Evolutionary conservation across 73 alveolate genomes (phyloP).

Genomic region (Paramecium sonneborni): DNA sequence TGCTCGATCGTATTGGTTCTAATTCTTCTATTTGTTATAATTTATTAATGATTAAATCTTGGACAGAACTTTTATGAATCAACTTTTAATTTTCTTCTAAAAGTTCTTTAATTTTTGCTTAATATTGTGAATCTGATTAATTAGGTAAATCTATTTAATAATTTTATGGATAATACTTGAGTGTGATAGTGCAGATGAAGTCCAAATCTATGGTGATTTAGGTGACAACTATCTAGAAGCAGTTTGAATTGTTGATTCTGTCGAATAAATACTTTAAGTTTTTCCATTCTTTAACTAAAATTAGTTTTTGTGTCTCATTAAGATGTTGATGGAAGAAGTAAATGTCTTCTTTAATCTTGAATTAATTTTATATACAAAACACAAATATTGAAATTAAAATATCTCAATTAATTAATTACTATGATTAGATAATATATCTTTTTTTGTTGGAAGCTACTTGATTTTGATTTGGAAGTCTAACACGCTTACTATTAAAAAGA

Average conservation of each 20-base stretch:
- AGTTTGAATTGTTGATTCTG: not conserved
- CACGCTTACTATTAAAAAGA: not conserved
- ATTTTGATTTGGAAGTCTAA: not conserved
- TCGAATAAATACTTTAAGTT: not conserved
- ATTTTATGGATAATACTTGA: not conserved
- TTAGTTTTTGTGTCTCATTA: not conserved
- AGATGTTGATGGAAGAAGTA: not conserved
- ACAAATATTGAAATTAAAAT: not conserved
- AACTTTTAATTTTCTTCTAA: not conserved
- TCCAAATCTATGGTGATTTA: not conserved
- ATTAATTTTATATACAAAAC: not conserved
- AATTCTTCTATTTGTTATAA: not conserved
- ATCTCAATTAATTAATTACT: not conserved
- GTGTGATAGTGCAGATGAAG: not conserved
- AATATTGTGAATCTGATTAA: not conserved
- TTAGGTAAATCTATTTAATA: not conserved
- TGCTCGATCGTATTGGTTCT: not conserved
- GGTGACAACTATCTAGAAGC: not conserved
- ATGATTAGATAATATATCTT: not conserved
- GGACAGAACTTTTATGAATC: not conserved
- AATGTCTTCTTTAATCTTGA: not conserved
- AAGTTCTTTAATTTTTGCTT: not conserved
- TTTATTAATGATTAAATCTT: not conserved
- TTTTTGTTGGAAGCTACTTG: not conserved
- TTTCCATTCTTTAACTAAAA: not conserved